Base-by-base conservation (phyloP, 805 yeast genomes). In the Cyberlindnera petersonii region DNA sequence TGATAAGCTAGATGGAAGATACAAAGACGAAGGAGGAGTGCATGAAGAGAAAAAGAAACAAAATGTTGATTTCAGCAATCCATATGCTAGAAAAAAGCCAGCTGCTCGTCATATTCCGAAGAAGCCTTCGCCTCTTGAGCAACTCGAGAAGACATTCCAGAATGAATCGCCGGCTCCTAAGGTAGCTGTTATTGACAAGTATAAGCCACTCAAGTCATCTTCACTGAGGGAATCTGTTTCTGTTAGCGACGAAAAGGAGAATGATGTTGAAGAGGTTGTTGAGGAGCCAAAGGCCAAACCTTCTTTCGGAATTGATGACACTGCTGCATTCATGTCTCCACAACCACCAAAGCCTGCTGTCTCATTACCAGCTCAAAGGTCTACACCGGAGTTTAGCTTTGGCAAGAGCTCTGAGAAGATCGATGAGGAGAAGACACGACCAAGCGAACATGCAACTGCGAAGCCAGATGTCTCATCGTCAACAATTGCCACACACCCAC, bases 181-280 rank as follows among this genome's bases (percentile, higher is more conserved):
- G 20, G 26, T 31, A 18, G 14, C 31, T 7, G 33, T 29, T 5
- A 18, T 49, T 16, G 37, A 48, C 15, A 57, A 60, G 42, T 61
- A 64, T 41, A 63, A 63, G 39, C 71, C 71, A 7, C 43, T 39
- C 16, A 61, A 59, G 37, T 61, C 71, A 2, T 65, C 71, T 0
- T 63, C 69, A 0, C 43, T 66, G 33, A 56, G 69, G 13, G 61
- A 56, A 37, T 55, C 62, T 3, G 52, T 61, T 6, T 44, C 55
- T 0, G 50, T 57, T 4, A 45, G 49, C 9, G 45, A 35, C 31
- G 44, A n/a, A n/a, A n/a, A n/a, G n/a, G n/a, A n/a, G n/a, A n/a
- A 43, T 16, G 44, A 39, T 16, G 24, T 19, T n/a, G 33, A 21
- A 9, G 32, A 35, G 17, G 26, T 13, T 18, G 33, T 37, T 23